These are phyloP conservation scores for Eucalyptus cloeziana DNA, from an alignment of 345 rosid genomes.

Conservation along the genomic window DNA sequence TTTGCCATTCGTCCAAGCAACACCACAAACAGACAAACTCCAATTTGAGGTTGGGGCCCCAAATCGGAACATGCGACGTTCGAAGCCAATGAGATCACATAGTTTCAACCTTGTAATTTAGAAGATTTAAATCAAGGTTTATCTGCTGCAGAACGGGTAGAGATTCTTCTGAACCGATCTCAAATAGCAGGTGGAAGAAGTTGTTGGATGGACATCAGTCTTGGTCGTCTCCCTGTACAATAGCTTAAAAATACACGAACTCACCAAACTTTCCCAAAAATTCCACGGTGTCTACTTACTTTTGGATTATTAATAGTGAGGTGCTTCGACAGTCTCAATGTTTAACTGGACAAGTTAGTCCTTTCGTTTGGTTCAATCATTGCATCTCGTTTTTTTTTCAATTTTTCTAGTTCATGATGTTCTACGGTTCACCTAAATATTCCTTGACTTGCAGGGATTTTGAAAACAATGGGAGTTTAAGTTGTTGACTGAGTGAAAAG, in stretches of 20 bases:
- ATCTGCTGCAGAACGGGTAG: neutral
- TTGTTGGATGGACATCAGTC: neutral
- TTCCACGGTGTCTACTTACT: neutral
- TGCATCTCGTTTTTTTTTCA: neutral
- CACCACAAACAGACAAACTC: neutral
- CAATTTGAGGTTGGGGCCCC: neutral
- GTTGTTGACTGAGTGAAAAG: neutral
- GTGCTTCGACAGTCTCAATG: neutral
- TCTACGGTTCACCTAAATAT: neutral
- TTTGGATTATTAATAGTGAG: neutral
- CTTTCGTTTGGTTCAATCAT: neutral
- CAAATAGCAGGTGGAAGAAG: neutral
- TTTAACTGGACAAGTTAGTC: neutral
- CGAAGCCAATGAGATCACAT: neutral
- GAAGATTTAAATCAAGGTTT: neutral
- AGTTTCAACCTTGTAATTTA: neutral
- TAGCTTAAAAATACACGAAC: neutral
- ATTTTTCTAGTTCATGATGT: neutral
- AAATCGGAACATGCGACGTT: neutral
- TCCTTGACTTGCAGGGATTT: neutral
- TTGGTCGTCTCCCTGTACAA: neutral
- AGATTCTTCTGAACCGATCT: neutral
- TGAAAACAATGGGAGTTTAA: neutral
- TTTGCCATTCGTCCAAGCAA: neutral
- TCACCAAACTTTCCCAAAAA: neutral